Evolutionary conservation across 352 stramenopile genomes (phyloP), one percentile per base, ranked within the genome.

Genomic region (Stramenopiles sp.): DNA sequence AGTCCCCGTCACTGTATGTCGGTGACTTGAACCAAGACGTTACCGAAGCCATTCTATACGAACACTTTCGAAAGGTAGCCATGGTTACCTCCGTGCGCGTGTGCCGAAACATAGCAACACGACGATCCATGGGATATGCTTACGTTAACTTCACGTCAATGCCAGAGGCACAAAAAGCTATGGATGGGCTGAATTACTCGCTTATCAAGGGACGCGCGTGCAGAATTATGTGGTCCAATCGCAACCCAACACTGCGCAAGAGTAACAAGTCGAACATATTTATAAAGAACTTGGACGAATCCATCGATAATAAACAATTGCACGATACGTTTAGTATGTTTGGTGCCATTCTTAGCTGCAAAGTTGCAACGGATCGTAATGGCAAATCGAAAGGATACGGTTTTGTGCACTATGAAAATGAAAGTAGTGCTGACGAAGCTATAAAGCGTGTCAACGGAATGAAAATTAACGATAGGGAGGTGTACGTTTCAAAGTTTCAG

Each of bases 141-240:
- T 99, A 99, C 88, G 96, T 99, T 32, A 99, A 99, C 89, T 99
- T 99, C 87, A 93, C 98, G 89, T 97, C 98, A 85, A 88, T 97
- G 80, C 89, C 88, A 30, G 96, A 99, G n/a, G 92, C 92, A 1
- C 95, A 99, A 85, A 93, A 95, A 71, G 95, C 95, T 44, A 85
- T 99, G 32, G 95, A 99, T 87, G 98, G 93, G 82, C 98, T 99
- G 95, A 99, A 99, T 90, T 99, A 98, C 85, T 98, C 94, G 78
- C 95, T 95, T 83, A 98, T 99, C 88, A 98, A 98, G 90, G 89
- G 91, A 80, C 95, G 97, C 80, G 94, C 96, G 44, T 99, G 95
- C 87, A 92, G 96, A 84, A 98, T 99, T 88, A 99, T 99, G 96
- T 99, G 95, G 95, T 98, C 94, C 85, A 95, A 99, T 88, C 91